Conservation (phyloP, 495 filamentous ascomycete genomes). For the Lasiosphaeria miniovina region DNA sequence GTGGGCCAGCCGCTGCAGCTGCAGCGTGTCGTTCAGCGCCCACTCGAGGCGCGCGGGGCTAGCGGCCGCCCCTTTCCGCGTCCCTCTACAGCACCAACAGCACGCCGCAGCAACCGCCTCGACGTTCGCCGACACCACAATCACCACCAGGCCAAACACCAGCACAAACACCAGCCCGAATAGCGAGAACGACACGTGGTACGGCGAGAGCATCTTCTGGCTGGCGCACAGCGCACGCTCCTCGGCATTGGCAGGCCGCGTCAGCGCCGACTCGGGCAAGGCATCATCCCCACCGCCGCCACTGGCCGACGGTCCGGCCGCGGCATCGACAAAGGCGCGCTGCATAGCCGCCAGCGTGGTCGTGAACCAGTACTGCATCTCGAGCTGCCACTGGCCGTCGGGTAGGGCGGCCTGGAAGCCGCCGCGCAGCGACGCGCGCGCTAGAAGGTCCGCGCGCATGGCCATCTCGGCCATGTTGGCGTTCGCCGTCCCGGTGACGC, state of each 20-base stretch:
- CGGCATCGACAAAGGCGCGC: background rate
- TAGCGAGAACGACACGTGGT: constrained; percentile 17
- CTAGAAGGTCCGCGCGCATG: background rate
- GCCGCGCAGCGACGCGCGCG: constrained; percentile 5
- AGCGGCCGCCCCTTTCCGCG: background rate
- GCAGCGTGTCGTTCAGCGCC: constrained; percentile 15
- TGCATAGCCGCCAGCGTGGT: background rate
- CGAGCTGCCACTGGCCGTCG: constrained; percentile 7
- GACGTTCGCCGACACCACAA: constrained; percentile 14
- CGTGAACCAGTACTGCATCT: constrained; percentile 3
- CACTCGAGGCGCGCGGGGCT: constrained; percentile 17
- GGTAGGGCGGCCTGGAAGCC: constrained; percentile 2
- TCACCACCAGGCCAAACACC: constrained; percentile 13
- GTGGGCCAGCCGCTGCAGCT: constrained; percentile 21
- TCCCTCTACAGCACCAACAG: too few species aligned
- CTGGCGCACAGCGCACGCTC: constrained; percentile 1
- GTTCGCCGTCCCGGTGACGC: background rate
- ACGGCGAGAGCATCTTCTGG: constrained; percentile 17
- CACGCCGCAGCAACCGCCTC: constrained; percentile 8
- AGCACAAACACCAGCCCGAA: constrained; percentile 18
- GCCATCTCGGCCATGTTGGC: background rate
- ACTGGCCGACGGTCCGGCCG: background rate
- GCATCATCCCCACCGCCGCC: background rate
- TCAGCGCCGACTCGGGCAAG: background rate
- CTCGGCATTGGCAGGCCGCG: background rate